Conservation (phyloP, 1,284 basidiomycete species). For the Paramarasmius palmivorus region DNA sequence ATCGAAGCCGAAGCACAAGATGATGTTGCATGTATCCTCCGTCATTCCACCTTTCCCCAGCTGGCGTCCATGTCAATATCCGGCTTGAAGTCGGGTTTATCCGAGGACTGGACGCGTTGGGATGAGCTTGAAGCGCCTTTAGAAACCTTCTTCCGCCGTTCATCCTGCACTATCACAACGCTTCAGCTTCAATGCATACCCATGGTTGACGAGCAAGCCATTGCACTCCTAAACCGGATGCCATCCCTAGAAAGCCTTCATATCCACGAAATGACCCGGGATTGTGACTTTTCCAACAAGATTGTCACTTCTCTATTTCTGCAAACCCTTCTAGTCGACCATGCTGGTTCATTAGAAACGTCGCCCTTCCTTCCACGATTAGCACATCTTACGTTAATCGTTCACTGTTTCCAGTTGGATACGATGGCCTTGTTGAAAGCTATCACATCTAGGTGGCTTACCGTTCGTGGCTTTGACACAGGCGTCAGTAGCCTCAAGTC, state of each 20-base stretch:
- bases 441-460: neutral
- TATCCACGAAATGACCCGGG: neutral
- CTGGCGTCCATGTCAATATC: neutral
- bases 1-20: neutral
- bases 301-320: neutral
- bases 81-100: neutral
- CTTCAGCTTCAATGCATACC: constrained; percentile 2
- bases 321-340: neutral
- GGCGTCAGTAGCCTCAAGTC: neutral
- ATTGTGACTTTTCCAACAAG: neutral
- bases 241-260: neutral
- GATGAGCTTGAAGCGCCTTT: neutral
- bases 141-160: neutral
- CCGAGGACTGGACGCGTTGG: neutral
- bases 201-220: neutral
- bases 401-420: neutral
- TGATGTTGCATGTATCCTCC: neutral
- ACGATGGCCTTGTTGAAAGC: neutral
- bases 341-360: neutral
- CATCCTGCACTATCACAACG: neutral
- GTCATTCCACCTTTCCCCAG: neutral
- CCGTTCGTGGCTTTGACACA: neutral
- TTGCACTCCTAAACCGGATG: neutral
- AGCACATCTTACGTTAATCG: neutral
- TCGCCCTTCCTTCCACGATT: neutral